These are phyloP conservation scores for Cetraspora pellucida DNA, from an alignment of 192 early-diverging fungal species.

Conservation along the genomic window DNA sequence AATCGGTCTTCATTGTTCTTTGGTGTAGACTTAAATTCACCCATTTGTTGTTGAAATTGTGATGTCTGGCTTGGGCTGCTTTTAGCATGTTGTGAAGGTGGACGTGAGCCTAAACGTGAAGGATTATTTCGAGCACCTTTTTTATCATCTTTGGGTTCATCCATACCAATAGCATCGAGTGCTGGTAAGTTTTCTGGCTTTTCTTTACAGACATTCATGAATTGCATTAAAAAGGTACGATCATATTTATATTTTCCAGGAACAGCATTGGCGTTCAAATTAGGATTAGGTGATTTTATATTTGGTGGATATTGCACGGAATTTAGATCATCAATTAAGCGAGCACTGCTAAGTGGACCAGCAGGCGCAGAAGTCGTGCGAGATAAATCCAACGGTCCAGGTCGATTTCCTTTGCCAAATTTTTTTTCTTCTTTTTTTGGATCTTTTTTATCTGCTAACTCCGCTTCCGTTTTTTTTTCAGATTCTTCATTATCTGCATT, in stretches of 20 bases:
- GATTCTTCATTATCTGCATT: slow-evolving; percentile 31
- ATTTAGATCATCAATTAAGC: slow-evolving; percentile 50
- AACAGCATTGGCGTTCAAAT: slow-evolving; percentile 46
- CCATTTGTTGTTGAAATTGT: slow-evolving; percentile 12
- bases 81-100: neutral
- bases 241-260: slow-evolving; percentile 71
- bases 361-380: slow-evolving; percentile 49
- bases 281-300: slow-evolving; percentile 56
- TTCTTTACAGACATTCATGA: slow-evolving; percentile 64
- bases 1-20: slow-evolving; percentile 47
- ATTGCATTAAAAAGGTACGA: slow-evolving; percentile 79
- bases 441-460: slow-evolving; percentile 35
- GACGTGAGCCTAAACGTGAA: neutral
- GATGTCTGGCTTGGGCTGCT: neutral
- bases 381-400: slow-evolving; percentile 48
- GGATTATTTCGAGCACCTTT: neutral
- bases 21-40: slow-evolving; percentile 23
- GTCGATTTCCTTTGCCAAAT: slow-evolving; percentile 46
- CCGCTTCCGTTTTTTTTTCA: slow-evolving; percentile 34
- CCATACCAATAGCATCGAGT: slow-evolving; percentile 52
- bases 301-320: slow-evolving; percentile 49
- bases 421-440: slow-evolving; percentile 40
- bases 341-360: slow-evolving; percentile 35
- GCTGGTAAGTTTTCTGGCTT: slow-evolving; percentile 59
- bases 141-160: slow-evolving; percentile 45